phyloP scores from a whole-genome alignment of 2,329 filamentous ascomycete genomes.

The Harringtonia aguacate region DNA sequence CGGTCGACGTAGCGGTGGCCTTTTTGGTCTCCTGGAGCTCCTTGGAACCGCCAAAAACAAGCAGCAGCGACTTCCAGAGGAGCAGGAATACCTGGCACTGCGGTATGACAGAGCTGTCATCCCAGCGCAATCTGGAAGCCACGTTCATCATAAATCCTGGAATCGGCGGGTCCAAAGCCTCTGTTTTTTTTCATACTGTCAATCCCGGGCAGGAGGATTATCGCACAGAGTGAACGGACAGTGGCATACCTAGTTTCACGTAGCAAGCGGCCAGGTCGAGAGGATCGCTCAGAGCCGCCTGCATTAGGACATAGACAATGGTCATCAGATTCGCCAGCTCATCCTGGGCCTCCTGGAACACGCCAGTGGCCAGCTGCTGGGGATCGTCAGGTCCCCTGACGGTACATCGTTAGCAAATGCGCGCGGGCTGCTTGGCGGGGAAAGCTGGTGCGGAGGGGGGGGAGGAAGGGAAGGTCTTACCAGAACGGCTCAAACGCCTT shows the following conservation, averaged over 20 bases:
- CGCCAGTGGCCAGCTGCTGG: conserved; percentile 25
- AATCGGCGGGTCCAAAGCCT: conserved; percentile 53
- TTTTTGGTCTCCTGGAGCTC: conserved; percentile 66
- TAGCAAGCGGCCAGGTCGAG: conserved; percentile 35
- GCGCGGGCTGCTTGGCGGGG: conserved; percentile 6
- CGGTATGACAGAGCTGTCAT: conserved; percentile 50
- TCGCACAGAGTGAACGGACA: conserved; percentile 10
- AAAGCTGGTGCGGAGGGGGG: conserved; percentile 9
- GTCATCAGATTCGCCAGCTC: conserved; percentile 16
- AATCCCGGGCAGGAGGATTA: conserved; percentile 8
- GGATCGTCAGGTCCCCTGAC: conserved; percentile 33
- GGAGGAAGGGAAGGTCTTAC: no score
- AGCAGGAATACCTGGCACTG: conserved; percentile 66
- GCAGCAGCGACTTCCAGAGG: conserved; percentile 83
- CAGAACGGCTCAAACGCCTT: conserved; percentile 41
- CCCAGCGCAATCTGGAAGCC: conserved; percentile 61
- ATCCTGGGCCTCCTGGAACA: conserved; percentile 42
- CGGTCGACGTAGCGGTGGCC: conserved; percentile 52
- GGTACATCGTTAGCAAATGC: neutral
- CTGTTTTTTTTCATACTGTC: no score
- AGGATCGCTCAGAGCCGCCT: conserved; percentile 42
- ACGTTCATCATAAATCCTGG: conserved; percentile 62
- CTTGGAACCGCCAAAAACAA: conserved; percentile 71
- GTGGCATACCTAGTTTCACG: conserved; percentile 38
- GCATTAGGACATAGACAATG: conserved; percentile 30